Percentiles rank a stretch among this genome's conserved stretches.
Conservation (phyloP, 441 rosid species). For the Lepidium campestre region DNA sequence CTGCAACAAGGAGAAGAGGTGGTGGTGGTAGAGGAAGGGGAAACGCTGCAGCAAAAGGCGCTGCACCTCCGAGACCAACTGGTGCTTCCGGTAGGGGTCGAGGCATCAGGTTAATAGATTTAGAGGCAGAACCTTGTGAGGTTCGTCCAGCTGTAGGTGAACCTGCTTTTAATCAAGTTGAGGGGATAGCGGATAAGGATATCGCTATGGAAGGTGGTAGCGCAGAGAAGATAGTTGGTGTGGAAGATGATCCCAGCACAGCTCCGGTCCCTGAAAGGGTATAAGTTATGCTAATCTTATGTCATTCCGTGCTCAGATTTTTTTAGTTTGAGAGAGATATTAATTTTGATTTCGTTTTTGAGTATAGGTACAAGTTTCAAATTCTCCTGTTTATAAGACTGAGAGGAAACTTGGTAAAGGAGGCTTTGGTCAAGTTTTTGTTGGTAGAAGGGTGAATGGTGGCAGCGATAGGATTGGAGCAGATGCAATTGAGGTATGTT, state of each 20-base stretch:
- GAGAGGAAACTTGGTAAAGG: slow-evolving; percentile 96
- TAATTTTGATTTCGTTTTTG: background rate
- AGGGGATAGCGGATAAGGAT: slow-evolving; percentile 75
- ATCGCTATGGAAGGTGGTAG: slow-evolving; percentile 80
- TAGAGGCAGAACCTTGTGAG: slow-evolving; percentile 80
- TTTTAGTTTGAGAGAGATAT: slow-evolving; percentile 1
- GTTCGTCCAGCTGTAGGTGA: slow-evolving; percentile 61
- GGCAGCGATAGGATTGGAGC: slow-evolving; percentile 80
- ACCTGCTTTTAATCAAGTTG: slow-evolving; percentile 62
- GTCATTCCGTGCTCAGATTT: background rate
- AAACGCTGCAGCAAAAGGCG: slow-evolving; percentile 77
- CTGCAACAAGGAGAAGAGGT: slow-evolving; percentile 81
- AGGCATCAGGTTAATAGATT: slow-evolving; percentile 76
- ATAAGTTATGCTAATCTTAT: slow-evolving; percentile 18
- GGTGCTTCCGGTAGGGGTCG: slow-evolving; percentile 78
- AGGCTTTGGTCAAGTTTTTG: slow-evolving; percentile 97
- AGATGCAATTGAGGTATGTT: slow-evolving; percentile 84
- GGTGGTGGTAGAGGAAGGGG: slow-evolving; percentile 86
- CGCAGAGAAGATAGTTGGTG: slow-evolving; percentile 62
- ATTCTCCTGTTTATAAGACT: slow-evolving; percentile 79
- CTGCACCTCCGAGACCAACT: slow-evolving; percentile 55
- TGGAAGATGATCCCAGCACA: slow-evolving; percentile 75
- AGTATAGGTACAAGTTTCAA: slow-evolving; percentile 73
- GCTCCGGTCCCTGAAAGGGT: slow-evolving; percentile 95
- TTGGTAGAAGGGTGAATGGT: slow-evolving; percentile 80